A percentile compares a stretch with the other conserved stretches of the same genome.
Evolutionary conservation across 345 rosid genomes (phyloP).

Genomic region (Populus simonii): DNA sequence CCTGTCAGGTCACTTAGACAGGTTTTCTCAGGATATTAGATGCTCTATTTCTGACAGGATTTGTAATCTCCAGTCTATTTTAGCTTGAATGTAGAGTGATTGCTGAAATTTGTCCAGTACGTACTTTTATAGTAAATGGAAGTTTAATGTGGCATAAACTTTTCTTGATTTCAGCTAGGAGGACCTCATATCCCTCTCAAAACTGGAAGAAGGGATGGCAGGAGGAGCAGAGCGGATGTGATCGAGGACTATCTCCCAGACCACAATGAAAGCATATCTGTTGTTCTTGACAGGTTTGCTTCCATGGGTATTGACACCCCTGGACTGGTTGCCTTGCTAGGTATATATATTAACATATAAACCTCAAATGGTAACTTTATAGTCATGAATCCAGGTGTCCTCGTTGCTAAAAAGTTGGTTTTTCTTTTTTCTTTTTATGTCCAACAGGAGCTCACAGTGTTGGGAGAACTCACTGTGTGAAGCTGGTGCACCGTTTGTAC

Average conservation of each 20-base stretch:
- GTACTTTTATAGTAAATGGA: too few relatives aligned
- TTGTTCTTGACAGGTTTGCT: constrained; percentile 73
- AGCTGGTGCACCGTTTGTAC: constrained; percentile 86
- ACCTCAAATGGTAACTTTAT: neutral
- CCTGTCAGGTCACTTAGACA: too few relatives aligned
- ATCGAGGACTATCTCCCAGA: constrained; percentile 80
- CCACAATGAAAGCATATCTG: constrained; percentile 88
- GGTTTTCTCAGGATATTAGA: too few relatives aligned
- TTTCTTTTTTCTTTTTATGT: neutral
- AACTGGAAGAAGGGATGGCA: constrained; percentile 94
- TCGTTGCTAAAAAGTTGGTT: constrained; percentile 8
- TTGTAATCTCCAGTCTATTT: too few relatives aligned
- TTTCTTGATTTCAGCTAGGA: constrained; percentile 55
- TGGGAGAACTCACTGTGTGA: constrained; percentile 91
- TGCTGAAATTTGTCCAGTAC: too few relatives aligned
- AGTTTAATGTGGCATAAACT: neutral
- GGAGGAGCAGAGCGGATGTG: constrained; percentile 74
- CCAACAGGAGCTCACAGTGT: constrained; percentile 81
- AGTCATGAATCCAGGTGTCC: neutral
- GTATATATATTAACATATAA: constrained; percentile 17
- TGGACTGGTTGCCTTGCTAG: constrained; percentile 73
- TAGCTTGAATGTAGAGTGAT: too few relatives aligned
- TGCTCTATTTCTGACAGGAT: neutral
- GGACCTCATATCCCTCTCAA: constrained; percentile 85
- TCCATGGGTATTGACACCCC: constrained; percentile 79